Evolutionary conservation across 495 filamentous ascomycete species (phyloP).

Genomic region (Neurospora discreta): DNA sequence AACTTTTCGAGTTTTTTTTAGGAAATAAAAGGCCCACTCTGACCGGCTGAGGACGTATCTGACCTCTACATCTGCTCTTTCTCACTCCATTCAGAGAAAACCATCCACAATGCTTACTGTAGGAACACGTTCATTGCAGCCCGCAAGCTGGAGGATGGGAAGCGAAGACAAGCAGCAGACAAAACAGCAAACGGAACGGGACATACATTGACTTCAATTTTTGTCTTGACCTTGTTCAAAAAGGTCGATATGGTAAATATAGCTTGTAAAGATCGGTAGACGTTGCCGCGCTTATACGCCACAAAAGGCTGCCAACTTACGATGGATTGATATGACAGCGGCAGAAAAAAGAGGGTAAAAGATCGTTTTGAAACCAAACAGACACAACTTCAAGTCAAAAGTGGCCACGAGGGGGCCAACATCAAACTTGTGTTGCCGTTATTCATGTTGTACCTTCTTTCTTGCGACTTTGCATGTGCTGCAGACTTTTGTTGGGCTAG

Average conservation of each 20-base stretch:
- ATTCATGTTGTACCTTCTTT: not conserved
- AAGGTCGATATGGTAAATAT: not conserved
- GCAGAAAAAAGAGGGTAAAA: not conserved
- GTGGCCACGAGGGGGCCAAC: not conserved
- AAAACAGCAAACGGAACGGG: not conserved
- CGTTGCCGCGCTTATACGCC: not conserved
- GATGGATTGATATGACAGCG: not conserved
- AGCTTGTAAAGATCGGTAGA: not conserved
- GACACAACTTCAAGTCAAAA: not conserved
- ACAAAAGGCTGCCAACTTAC: not conserved
- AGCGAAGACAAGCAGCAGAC: not conserved
- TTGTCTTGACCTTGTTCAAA: not conserved
- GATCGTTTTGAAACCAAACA: not conserved
- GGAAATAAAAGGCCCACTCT: not conserved
- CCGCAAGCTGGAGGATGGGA: not conserved
- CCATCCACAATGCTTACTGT: not conserved
- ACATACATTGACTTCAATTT: not conserved
- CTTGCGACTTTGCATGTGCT: not conserved
- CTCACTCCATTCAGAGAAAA: not conserved
- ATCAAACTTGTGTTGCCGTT: not conserved
- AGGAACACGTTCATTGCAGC: not conserved
- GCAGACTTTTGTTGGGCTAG: not conserved
- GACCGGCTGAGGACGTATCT: not conserved
- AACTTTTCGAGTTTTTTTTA: not conserved
- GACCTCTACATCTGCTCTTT: not conserved